Base-by-base conservation (phyloP, 73 alveolate genomes). In the Symbiodinium natans region DNA sequence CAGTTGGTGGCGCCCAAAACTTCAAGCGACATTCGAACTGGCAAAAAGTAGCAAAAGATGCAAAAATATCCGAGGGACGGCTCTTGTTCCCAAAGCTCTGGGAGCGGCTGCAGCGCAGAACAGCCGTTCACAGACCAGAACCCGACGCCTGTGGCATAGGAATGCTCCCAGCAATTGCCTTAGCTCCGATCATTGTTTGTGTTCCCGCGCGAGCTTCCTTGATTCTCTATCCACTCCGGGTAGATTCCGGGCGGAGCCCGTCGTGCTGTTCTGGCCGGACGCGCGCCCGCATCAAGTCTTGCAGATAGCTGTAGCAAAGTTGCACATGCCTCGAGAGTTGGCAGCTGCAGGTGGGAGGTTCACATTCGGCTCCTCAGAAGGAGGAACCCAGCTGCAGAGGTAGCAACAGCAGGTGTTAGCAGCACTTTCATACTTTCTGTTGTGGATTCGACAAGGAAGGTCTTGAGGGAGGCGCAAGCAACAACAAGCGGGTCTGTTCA, bases 121-220 rank as follows among this genome's bases (percentile, higher is more conserved):
- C 97, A 90, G 33, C 97, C 97, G 19, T 11, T 31, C 77, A 73
- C 97, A 2, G 97, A 54, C 97, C 97, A 90, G 80, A 90, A 90
- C 29, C 97, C 97, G 40, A 41, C 86, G 43, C 97, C 97, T 11
- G 97, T 90, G 80, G 97, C 97, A 23, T 59, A 84, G 39, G 97
- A 41, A 27, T 34, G 41, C 88, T 84, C 46, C 97, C 97, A 90
- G 56, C 97, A 90, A 54, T 90, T 85, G 71, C 95, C 95, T 89
- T 33, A 8, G 56, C 13, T 23, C n/a, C n/a, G n/a, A n/a, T n/a
- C n/a, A n/a, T n/a, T n/a, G n/a, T n/a, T n/a, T n/a, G n/a, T n/a
- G n/a, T n/a, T n/a, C n/a, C n/a, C n/a, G n/a, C n/a, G n/a, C n/a
- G n/a, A n/a, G n/a, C n/a, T n/a, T n/a, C n/a, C n/a, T n/a, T n/a